phyloP scores from a whole-genome alignment of 2,329 filamentous ascomycete genomes.

The Zalaria sp. region DNA sequence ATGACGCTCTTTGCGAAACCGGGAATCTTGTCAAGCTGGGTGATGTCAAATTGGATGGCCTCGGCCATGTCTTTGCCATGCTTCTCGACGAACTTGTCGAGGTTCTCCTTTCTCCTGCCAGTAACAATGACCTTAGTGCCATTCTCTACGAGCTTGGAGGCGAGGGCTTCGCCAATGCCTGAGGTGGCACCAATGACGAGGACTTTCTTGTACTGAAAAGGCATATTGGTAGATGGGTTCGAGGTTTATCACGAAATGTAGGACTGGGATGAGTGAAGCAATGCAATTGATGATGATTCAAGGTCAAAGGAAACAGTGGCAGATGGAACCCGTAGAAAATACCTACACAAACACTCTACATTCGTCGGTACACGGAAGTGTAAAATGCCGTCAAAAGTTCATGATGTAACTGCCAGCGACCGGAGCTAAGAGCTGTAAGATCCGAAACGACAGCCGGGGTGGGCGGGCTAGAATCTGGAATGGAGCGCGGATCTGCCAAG shows the following conservation, averaged over 20 bases:
- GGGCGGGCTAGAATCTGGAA: too few relatives aligned
- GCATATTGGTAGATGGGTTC: constrained; percentile 6
- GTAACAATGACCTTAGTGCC: constrained; percentile 34
- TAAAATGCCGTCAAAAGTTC: too few relatives aligned
- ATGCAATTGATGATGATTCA: not conserved
- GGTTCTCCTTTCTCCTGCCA: constrained; percentile 36
- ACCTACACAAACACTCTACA: not conserved
- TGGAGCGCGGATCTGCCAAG: too few relatives aligned
- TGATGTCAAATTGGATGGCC: constrained; percentile 36
- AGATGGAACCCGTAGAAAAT: not conserved
- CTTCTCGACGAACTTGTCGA: constrained; percentile 32
- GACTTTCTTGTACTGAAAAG: constrained; percentile 38
- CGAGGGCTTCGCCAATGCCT: constrained; percentile 37
- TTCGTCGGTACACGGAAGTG: too few relatives aligned
- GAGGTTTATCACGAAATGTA: not conserved
- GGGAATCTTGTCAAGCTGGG: constrained; percentile 32
- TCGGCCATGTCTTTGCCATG: constrained; percentile 33
- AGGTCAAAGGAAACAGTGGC: too few relatives aligned
- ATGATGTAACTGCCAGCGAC: too few relatives aligned
- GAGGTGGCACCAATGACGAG: constrained; percentile 40
- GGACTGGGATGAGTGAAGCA: not conserved
- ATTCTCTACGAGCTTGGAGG: constrained; percentile 32
- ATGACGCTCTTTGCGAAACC: constrained; percentile 28
- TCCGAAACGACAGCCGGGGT: too few relatives aligned
- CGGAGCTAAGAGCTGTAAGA: too few relatives aligned